Evolutionary conservation across 2,329 filamentous ascomycete species (phyloP).

Genomic region (Phyllosticta capitalensis): DNA sequence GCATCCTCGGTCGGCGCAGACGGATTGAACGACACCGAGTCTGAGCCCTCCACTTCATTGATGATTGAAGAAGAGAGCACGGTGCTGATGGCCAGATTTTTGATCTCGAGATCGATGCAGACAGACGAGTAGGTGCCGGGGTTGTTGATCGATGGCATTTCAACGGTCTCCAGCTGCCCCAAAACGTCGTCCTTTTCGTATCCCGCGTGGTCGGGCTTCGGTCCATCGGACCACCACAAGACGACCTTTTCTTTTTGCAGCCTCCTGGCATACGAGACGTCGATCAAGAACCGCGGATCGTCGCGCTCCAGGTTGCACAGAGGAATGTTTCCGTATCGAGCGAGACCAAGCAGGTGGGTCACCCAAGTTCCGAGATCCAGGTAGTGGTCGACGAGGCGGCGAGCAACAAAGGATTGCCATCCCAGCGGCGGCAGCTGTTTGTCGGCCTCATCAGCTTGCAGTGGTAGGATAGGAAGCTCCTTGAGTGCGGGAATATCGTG

Average conservation of each 20-base stretch:
- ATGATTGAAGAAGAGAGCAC: slow-evolving; percentile 93
- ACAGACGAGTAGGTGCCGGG: slow-evolving; percentile 92
- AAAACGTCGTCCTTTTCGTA: slow-evolving; percentile 88
- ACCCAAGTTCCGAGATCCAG: slow-evolving; percentile 91
- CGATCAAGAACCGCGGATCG: slow-evolving; percentile 89
- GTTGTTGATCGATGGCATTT: slow-evolving; percentile 89
- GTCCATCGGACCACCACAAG: slow-evolving; percentile 87
- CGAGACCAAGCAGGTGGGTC: slow-evolving; percentile 74
- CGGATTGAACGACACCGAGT: slow-evolving; percentile 78
- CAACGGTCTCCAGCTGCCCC: slow-evolving; percentile 71
- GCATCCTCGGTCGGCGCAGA: slow-evolving; percentile 53
- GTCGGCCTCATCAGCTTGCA: slow-evolving; percentile 75
- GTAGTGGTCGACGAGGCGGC: slow-evolving; percentile 79
- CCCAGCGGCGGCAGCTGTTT: slow-evolving; percentile 82
- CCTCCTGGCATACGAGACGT: slow-evolving; percentile 85
- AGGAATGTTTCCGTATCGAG: slow-evolving; percentile 86
- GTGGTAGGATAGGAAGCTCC: slow-evolving; percentile 72
- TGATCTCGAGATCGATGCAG: slow-evolving; percentile 88
- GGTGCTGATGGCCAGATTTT: slow-evolving; percentile 94
- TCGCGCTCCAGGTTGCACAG: slow-evolving; percentile 92
- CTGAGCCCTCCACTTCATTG: slow-evolving; percentile 87
- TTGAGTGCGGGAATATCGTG: slow-evolving; percentile 77
- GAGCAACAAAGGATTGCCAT: slow-evolving; percentile 85
- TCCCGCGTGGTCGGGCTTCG: slow-evolving; percentile 87
- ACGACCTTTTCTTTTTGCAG: slow-evolving; percentile 88